phyloP scores from a whole-genome alignment of 345 rosid species.

The Aquilaria sinensis region DNA sequence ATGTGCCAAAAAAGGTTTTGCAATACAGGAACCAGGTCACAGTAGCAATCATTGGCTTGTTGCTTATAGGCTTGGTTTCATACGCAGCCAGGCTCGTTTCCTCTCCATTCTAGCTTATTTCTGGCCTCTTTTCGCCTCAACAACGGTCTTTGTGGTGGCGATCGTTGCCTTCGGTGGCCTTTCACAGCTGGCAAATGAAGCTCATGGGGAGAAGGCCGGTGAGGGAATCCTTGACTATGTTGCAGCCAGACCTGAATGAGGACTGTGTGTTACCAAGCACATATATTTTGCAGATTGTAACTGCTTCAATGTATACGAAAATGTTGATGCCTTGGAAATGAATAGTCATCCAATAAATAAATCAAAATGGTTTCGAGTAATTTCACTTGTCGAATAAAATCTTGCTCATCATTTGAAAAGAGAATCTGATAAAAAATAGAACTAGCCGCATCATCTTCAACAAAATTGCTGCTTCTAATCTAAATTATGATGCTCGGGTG shows the following conservation, averaged over 20 bases:
- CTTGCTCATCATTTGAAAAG: too few relatives aligned
- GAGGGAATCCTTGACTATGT: slow-evolving; percentile 66
- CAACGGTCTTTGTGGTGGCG: slow-evolving; percentile 50
- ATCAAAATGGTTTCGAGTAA: too few relatives aligned
- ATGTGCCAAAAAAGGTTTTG: slow-evolving; percentile 37
- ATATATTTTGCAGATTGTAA: too few relatives aligned
- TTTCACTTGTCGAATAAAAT: too few relatives aligned
- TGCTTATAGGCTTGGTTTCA: slow-evolving; percentile 26
- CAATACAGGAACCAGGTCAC: slow-evolving; percentile 49
- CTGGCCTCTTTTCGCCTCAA: slow-evolving; percentile 91
- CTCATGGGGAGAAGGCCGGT: slow-evolving; percentile 36
- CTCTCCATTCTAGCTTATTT: slow-evolving; percentile 52
- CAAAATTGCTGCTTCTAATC: background rate
- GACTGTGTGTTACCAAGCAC: too few relatives aligned
- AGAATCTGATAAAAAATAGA: too few relatives aligned
- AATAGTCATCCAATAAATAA: too few relatives aligned
- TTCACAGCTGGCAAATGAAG: slow-evolving; percentile 35
- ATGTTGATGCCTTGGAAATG: too few relatives aligned
- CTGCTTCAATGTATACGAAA: too few relatives aligned
- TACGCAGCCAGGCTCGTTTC: slow-evolving; percentile 59
- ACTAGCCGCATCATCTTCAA: background rate
- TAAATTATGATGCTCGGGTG: slow-evolving; percentile 1
- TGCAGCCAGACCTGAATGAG: slow-evolving; percentile 31
- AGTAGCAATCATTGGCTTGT: slow-evolving; percentile 23
- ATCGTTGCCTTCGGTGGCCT: slow-evolving; percentile 60